Percentiles rank a stretch among this genome's conserved stretches.
Evolutionary conservation across 208 protist genomes (phyloP).

Genomic region (Acanthamoeba lenticulata): DNA sequence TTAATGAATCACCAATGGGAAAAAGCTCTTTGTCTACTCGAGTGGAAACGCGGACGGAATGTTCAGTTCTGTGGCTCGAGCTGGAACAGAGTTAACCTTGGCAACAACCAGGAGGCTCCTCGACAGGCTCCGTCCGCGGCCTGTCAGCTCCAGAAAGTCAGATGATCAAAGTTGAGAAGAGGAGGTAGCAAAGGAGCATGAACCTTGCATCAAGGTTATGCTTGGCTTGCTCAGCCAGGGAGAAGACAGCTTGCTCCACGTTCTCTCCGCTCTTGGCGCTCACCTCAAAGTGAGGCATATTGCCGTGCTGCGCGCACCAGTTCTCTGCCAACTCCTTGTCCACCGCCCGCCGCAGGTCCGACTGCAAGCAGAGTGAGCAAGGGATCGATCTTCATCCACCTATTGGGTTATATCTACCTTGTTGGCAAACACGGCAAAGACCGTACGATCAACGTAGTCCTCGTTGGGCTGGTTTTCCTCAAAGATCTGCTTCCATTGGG

Average conservation of each 20-base stretch:
- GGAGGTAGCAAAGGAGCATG: no score
- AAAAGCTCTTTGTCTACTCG: no score
- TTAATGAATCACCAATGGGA: no score
- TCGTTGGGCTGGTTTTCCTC: not conserved
- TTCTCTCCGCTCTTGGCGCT: conserved; percentile 35
- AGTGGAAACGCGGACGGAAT: no score
- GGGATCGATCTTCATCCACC: not conserved
- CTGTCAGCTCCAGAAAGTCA: no score
- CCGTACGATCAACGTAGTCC: conserved; percentile 65
- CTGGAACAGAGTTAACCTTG: no score
- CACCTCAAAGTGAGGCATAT: not conserved
- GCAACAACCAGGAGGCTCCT: no score
- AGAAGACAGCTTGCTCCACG: conserved; percentile 23
- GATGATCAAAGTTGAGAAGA: no score
- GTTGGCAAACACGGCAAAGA: conserved; percentile 82
- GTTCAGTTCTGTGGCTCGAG: no score
- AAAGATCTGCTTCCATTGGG: conserved; percentile 77
- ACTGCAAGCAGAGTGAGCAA: not conserved
- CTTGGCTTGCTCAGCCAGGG: not conserved
- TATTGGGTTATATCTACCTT: conserved; percentile 61
- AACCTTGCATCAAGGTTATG: no score
- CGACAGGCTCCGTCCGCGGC: no score
- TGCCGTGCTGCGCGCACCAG: not conserved
- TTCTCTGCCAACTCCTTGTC: not conserved
- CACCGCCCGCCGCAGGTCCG: conserved; percentile 44